Percentiles rank a stretch among this genome's conserved stretches.
Evolutionary conservation across 2,329 filamentous ascomycete genomes (phyloP).

Genomic region (Phyllosticta ampelicida): DNA sequence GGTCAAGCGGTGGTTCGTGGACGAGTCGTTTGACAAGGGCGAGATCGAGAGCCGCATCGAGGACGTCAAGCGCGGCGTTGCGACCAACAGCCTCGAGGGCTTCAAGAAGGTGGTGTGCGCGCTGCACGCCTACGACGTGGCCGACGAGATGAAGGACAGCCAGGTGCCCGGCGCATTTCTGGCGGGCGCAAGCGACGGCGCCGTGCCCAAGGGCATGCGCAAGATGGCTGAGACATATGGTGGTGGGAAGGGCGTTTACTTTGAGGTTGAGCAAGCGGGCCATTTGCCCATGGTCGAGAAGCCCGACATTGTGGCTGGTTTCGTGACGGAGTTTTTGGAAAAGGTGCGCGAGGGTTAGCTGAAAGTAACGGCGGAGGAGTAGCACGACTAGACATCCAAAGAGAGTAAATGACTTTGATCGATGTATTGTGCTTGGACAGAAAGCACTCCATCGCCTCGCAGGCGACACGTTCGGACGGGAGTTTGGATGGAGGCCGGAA

Average conservation of each 20-base stretch:
- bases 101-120: constrained; percentile 59
- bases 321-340: constrained; percentile 46
- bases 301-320: constrained; percentile 55
- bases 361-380: not conserved
- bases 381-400: not conserved
- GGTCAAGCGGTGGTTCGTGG: constrained; percentile 64
- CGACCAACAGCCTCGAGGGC: constrained; percentile 56
- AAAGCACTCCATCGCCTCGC: no score
- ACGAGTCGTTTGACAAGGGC: constrained; percentile 46
- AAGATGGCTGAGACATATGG: constrained; percentile 46
- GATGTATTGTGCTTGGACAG: no score
- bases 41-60: constrained; percentile 39
- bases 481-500: not conserved
- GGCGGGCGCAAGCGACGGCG: constrained; percentile 63
- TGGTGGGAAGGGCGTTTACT: constrained; percentile 40
- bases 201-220: constrained; percentile 69
- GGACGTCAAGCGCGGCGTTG: constrained; percentile 58
- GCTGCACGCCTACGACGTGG: constrained; percentile 61
- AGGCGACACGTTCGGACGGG: no score
- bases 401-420: no score
- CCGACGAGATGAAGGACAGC: constrained; percentile 43
- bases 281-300: constrained; percentile 80
- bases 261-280: constrained; percentile 57
- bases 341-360: not conserved
- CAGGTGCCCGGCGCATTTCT: constrained; percentile 55